phyloP scores from a whole-genome alignment of 2,329 filamentous ascomycete genomes.

The Diaporthe aspalathi region DNA sequence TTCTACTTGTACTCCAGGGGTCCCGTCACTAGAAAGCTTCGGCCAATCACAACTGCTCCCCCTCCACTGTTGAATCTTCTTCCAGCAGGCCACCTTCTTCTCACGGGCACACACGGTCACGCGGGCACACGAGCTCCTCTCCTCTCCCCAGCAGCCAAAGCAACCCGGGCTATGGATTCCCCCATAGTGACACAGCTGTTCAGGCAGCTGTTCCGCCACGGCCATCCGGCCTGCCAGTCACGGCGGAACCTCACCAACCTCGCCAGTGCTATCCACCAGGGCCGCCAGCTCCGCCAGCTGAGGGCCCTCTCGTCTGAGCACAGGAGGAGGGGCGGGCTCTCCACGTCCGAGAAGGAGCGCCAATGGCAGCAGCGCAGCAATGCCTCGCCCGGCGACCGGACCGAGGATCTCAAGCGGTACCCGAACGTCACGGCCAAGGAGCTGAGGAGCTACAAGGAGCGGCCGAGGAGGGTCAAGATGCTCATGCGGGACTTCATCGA shows the following conservation, averaged over 20 bases:
- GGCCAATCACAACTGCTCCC: constrained; percentile 22
- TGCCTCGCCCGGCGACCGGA: constrained; percentile 79
- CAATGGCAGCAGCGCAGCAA: constrained; percentile 88
- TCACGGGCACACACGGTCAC: not conserved
- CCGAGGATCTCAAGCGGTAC: constrained; percentile 82
- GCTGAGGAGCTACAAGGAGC: constrained; percentile 76
- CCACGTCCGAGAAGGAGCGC: constrained; percentile 65
- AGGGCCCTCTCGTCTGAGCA: constrained; percentile 43
- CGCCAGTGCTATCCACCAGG: constrained; percentile 53
- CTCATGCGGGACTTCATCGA: constrained; percentile 97
- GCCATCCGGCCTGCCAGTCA: constrained; percentile 70
- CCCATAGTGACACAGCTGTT: constrained; percentile 82
- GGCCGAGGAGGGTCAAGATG: constrained; percentile 94
- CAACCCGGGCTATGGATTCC: constrained; percentile 75
- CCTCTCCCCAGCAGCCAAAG: not conserved
- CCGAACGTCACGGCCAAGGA: constrained; percentile 88
- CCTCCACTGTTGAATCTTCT: constrained; percentile 17
- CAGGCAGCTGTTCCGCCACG: constrained; percentile 80
- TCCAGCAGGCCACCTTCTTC: not conserved
- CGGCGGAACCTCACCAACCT: constrained; percentile 56
- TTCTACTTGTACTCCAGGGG: not conserved
- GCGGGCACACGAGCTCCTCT: not conserved
- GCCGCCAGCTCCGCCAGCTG: constrained; percentile 51
- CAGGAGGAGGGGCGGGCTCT: constrained; percentile 44
- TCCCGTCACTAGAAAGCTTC: constrained; percentile 16